A percentile compares a stretch with the other conserved stretches of the same genome.
These are phyloP conservation scores for Alternaria gaisen DNA, from an alignment of 2,329 filamentous ascomycete genomes.

Conservation along the genomic window DNA sequence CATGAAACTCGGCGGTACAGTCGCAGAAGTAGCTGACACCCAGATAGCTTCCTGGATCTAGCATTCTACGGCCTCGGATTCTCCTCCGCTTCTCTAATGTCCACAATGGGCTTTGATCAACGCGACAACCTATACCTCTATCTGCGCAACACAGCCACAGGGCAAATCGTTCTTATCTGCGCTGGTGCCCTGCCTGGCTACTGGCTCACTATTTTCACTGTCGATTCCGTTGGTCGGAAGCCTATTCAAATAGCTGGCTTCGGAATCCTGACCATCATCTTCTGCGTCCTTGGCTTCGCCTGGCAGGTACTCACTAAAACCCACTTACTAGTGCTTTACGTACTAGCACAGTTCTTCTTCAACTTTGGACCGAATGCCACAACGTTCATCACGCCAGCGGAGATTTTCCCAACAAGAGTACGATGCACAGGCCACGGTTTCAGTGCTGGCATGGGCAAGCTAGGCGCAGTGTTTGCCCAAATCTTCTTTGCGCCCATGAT, in stretches of 20 bases:
- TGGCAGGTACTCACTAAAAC: slow-evolving; percentile 55
- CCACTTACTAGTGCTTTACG: slow-evolving; percentile 57
- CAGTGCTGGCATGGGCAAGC: slow-evolving; percentile 59
- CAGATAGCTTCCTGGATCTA: slow-evolving; percentile 66
- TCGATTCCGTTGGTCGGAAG: slow-evolving; percentile 80
- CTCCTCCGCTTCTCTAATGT: slow-evolving; percentile 77
- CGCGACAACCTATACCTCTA: slow-evolving; percentile 72
- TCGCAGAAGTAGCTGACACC: neutral
- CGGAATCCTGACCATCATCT: slow-evolving; percentile 57
- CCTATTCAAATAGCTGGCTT: slow-evolving; percentile 73
- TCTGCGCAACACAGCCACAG: slow-evolving; percentile 77
- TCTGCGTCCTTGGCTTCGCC: slow-evolving; percentile 60
- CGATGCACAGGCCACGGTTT: slow-evolving; percentile 59
- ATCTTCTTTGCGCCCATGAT: slow-evolving; percentile 60
- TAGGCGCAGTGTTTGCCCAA: slow-evolving; percentile 61
- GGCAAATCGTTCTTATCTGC: slow-evolving; percentile 80
- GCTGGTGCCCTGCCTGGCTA: slow-evolving; percentile 83
- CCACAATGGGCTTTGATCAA: slow-evolving; percentile 74
- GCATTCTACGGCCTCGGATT: slow-evolving; percentile 68
- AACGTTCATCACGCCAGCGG: slow-evolving; percentile 62
- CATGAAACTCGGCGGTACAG: neutral
- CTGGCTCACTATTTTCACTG: slow-evolving; percentile 78
- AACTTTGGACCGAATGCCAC: slow-evolving; percentile 63
- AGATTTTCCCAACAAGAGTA: slow-evolving; percentile 62
- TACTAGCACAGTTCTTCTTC: slow-evolving; percentile 62